Conservation (phyloP, 2,329 filamentous ascomycete genomes). For the Colletotrichum gigasporum region DNA sequence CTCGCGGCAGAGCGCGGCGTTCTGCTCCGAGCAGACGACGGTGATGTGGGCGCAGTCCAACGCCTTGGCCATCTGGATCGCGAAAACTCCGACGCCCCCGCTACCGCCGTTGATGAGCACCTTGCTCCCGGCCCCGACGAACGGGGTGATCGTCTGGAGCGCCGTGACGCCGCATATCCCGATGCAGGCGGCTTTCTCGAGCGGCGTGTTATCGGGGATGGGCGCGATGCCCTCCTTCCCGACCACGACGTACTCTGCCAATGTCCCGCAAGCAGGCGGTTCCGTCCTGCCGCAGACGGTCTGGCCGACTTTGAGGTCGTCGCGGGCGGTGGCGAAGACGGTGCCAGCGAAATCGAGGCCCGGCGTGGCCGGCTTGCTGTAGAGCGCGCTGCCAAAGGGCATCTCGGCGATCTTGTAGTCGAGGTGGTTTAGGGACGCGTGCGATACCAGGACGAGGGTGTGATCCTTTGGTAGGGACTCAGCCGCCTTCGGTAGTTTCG, state of each 20-base stretch:
- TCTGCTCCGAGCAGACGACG: constrained; percentile 43
- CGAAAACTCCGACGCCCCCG: constrained; percentile 47
- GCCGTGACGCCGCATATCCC: constrained; percentile 37
- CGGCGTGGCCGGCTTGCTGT: constrained; percentile 51
- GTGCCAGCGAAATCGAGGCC: constrained; percentile 61
- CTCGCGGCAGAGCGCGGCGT: constrained; percentile 40
- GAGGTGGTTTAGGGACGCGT: constrained; percentile 55
- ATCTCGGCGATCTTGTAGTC: constrained; percentile 57
- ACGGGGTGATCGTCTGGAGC: constrained; percentile 34
- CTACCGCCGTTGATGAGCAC: constrained; percentile 54
- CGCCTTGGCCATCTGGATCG: constrained; percentile 47
- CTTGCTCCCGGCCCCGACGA: constrained; percentile 51
- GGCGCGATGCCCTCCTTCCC: constrained; percentile 43
- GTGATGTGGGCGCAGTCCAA: constrained; percentile 42
- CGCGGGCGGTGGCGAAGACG: constrained; percentile 45
- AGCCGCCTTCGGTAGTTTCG: constrained; percentile 34
- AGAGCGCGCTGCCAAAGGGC: constrained; percentile 41
- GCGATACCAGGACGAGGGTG: constrained; percentile 52
- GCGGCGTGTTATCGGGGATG: constrained; percentile 46
- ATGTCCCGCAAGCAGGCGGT: constrained; percentile 45
- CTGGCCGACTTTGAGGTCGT: constrained; percentile 47
- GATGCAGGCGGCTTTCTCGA: constrained; percentile 35
- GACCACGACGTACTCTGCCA: constrained; percentile 53
- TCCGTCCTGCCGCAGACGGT: constrained; percentile 51
- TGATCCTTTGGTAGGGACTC: constrained; percentile 39